Evolutionary conservation across 768 basidiomycete genomes (phyloP), one percentile per base, ranked within the genome.

Genomic region (Lactarius evosmus): DNA sequence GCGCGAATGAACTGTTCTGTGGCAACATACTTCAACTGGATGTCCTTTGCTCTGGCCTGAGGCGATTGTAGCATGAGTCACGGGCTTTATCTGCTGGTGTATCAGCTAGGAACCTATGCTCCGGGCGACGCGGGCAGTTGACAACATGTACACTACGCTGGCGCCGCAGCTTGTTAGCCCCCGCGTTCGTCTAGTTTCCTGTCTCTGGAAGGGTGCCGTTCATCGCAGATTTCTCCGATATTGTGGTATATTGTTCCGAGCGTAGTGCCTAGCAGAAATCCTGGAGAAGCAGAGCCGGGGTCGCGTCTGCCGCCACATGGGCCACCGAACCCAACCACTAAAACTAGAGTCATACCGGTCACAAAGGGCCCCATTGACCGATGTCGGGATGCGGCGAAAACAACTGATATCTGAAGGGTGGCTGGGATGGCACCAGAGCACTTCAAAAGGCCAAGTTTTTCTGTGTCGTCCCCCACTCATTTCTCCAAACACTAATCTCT

Each of bases 261-360:
- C 17, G 17, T 7, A 25, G 54, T 19, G 46, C 17, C 8, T 32
- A 30, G 16, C 54, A 9, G 32, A 30, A 30, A 44, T 30, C n/a
- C 36, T 40, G n/a, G 22, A 32, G 40, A 52, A 17, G 6, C 19
- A 12, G 56, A 36, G 38, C 56, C 38, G 56, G 56, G 29, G 29
- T 29, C 4, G 38, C 27, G 51, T 44, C 8, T 34, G 0, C 32
- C 34, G 44, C 51, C 51, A 52, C 51, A 32, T 32, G 11, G 33
- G 51, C 52, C 62, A 63, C 58, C 62, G 32, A 40, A 17, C 19
- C 22, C 27, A 19, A 44, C 25, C 34, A 49, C 27, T 33, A 29
- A 27, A 29, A 32, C 7, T 14, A 38, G 44, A 33, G 14, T 22
- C 12, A 58, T 9, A 32, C 11, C 2, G 7, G 16, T 25, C 22